Conservation (phyloP, 2,329 filamentous ascomycete genomes). For the Fusarium devonianum region DNA sequence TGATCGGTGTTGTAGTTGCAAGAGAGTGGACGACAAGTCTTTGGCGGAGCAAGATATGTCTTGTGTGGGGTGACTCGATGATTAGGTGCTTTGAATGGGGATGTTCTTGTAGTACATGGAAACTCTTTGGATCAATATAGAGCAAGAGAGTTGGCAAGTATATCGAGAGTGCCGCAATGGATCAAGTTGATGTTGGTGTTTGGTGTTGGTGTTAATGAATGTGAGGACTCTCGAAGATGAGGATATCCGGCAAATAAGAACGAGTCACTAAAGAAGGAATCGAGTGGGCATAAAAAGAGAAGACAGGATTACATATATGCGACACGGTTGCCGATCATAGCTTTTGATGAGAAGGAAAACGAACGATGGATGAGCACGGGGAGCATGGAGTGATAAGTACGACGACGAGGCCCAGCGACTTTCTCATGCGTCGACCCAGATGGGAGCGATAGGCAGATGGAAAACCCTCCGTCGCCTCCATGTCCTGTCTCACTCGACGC, state of each 20-base stretch:
- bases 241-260: slow-evolving; percentile 52
- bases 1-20: slow-evolving; percentile 36
- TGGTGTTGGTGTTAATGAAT: slow-evolving; percentile 50
- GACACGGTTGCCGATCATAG: slow-evolving; percentile 59
- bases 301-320: slow-evolving; percentile 55
- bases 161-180: slow-evolving; percentile 36
- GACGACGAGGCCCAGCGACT: slow-evolving; percentile 47
- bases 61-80: slow-evolving; percentile 42
- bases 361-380: slow-evolving; percentile 52
- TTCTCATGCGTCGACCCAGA: slow-evolving; percentile 42
- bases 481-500: slow-evolving; percentile 60
- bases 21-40: slow-evolving; percentile 55
- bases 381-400: slow-evolving; percentile 58
- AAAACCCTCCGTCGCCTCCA: slow-evolving; percentile 47
- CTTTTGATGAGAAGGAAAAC: slow-evolving; percentile 46
- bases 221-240: slow-evolving; percentile 51
- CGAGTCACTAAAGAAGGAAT: slow-evolving; percentile 59
- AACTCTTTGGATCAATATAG: slow-evolving; percentile 31
- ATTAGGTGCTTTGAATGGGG: slow-evolving; percentile 41
- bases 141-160: slow-evolving; percentile 31
- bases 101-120: slow-evolving; percentile 43
- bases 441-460: slow-evolving; percentile 40
- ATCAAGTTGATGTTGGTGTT: not conserved
- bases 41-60: slow-evolving; percentile 44
- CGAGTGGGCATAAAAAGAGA: slow-evolving; percentile 57